These are phyloP conservation scores for Melanomma pulvis-pyrius DNA, from an alignment of 495 filamentous ascomycete species.

Conservation along the genomic window DNA sequence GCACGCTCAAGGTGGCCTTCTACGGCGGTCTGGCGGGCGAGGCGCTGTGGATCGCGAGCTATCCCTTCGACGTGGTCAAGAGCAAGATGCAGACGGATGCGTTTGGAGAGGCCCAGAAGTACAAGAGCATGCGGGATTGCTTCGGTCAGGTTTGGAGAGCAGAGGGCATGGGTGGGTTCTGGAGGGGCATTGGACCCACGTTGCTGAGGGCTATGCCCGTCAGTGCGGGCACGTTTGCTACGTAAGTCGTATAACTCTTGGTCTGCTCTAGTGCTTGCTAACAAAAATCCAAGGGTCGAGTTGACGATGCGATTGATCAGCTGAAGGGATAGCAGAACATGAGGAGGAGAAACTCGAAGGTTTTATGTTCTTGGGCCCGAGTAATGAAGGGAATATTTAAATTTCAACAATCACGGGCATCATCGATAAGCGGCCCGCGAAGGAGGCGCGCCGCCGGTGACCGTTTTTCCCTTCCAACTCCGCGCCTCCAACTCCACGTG, in stretches of 20 bases:
- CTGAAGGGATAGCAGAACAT: slow-evolving; percentile 18
- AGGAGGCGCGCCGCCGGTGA: too few species aligned
- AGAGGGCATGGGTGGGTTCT: slow-evolving; percentile 85
- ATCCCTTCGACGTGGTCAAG: slow-evolving; percentile 97
- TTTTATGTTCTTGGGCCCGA: not conserved
- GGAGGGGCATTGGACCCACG: slow-evolving; percentile 95
- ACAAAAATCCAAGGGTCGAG: slow-evolving; percentile 57
- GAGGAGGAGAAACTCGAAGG: not conserved
- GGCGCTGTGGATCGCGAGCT: slow-evolving; percentile 87
- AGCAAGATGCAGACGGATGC: slow-evolving; percentile 99
- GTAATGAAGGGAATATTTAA: not conserved
- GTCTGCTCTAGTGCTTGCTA: slow-evolving; percentile 30
- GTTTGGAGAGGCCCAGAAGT: slow-evolving; percentile 67
- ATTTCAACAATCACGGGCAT: not conserved
- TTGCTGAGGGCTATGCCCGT: slow-evolving; percentile 96
- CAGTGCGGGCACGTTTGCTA: slow-evolving; percentile 92
- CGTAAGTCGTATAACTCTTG: slow-evolving; percentile 47
- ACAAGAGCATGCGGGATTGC: slow-evolving; percentile 83
- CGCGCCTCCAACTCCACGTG: too few species aligned
- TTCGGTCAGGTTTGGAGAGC: slow-evolving; percentile 77
- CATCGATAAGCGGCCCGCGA: not conserved
- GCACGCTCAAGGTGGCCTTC: slow-evolving; percentile 79
- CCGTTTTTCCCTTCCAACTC: too few species aligned
- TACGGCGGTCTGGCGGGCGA: slow-evolving; percentile 95
- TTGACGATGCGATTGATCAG: slow-evolving; percentile 64